phyloP scores from a whole-genome alignment of 2,329 filamentous ascomycete genomes.

The Meredithiella fracta region DNA sequence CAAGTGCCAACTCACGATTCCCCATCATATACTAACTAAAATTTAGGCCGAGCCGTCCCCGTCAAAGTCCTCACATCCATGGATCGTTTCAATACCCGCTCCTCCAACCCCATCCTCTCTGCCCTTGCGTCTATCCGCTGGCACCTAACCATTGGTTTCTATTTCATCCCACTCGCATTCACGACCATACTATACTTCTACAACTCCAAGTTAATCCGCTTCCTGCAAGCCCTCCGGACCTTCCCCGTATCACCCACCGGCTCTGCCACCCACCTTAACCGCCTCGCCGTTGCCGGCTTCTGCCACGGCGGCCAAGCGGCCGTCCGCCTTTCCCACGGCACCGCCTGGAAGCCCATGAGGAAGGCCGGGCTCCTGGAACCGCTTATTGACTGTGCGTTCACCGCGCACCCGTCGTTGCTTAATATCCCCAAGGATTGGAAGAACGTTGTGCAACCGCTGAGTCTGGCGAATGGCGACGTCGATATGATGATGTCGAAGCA shows the following conservation, averaged over 20 bases:
- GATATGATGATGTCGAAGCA: constrained; percentile 25
- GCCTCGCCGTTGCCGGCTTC: constrained; percentile 38
- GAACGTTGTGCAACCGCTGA: constrained; percentile 26
- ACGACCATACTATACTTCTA: constrained; percentile 18
- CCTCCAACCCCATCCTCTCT: neutral
- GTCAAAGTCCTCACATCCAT: constrained; percentile 18
- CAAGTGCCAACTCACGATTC: no score
- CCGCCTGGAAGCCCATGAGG: constrained; percentile 18
- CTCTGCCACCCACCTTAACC: constrained; percentile 15
- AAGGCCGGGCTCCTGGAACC: constrained; percentile 17
- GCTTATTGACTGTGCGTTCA: constrained; percentile 33
- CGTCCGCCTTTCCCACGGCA: constrained; percentile 23
- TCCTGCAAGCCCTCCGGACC: constrained; percentile 7
- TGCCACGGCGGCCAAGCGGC: constrained; percentile 45
- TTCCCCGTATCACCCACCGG: constrained; percentile 6
- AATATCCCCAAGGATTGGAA: constrained; percentile 30
- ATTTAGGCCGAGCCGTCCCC: constrained; percentile 18
- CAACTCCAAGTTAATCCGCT: constrained; percentile 18
- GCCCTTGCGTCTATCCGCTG: neutral
- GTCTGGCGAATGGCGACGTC: constrained; percentile 27
- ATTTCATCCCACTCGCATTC: constrained; percentile 19
- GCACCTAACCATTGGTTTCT: constrained; percentile 1
- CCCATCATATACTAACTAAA: neutral
- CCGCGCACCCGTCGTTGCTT: constrained; percentile 34
- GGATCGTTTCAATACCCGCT: constrained; percentile 13